Conservation (phyloP, 2,329 filamentous ascomycete genomes). For the Helotiales sp. region DNA sequence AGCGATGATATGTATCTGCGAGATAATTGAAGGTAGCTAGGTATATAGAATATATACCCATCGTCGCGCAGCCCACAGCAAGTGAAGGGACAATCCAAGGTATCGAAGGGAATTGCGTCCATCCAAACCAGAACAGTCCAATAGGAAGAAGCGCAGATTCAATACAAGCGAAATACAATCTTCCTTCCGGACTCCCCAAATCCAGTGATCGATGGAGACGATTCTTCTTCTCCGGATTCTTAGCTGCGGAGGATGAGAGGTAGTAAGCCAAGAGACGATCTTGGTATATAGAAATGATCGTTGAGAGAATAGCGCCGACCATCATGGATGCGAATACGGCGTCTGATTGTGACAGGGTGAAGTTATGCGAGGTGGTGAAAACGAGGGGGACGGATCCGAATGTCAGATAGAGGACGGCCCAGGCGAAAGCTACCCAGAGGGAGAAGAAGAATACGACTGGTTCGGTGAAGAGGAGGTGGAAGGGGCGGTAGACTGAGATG, state of each 20-base stretch:
- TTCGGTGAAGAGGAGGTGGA: slow-evolving; percentile 74
- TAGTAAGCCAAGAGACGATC: slow-evolving; percentile 61
- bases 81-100: slow-evolving; percentile 74
- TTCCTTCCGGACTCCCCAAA: slow-evolving; percentile 64
- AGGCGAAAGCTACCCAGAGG: slow-evolving; percentile 85
- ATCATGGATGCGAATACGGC: slow-evolving; percentile 74
- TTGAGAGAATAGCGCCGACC: slow-evolving; percentile 65
- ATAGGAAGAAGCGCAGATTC: slow-evolving; percentile 73
- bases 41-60: slow-evolving; percentile 86
- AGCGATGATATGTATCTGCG: slow-evolving; percentile 82
- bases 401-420: slow-evolving; percentile 85
- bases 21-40: slow-evolving; percentile 91
- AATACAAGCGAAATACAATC: slow-evolving; percentile 82
- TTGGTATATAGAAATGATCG: slow-evolving; percentile 69
- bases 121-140: slow-evolving; percentile 76
- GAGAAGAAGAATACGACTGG: slow-evolving; percentile 84
- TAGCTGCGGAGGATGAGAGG: slow-evolving; percentile 32
- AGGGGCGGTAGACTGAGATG: slow-evolving; percentile 75
- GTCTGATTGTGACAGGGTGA: slow-evolving; percentile 66
- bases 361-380: slow-evolving; percentile 66
- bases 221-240: slow-evolving; percentile 15
- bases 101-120: slow-evolving; percentile 60
- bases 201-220: slow-evolving; percentile 24
- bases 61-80: slow-evolving; percentile 71
- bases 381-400: slow-evolving; percentile 80